Evolutionary conservation across 495 filamentous ascomycete species (phyloP).

Genomic region (Cercophora samala): DNA sequence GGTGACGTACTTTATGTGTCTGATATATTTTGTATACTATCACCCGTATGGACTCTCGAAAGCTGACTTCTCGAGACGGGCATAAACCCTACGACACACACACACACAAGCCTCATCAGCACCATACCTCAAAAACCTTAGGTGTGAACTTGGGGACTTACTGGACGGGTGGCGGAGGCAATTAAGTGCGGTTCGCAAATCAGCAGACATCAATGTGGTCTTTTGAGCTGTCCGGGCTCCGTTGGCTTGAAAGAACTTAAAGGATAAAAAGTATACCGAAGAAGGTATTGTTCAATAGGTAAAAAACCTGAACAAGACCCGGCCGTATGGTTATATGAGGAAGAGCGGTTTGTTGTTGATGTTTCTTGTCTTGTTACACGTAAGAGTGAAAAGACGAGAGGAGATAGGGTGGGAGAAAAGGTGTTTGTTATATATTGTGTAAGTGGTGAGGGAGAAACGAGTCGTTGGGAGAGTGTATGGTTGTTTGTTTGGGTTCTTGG

Average conservation of each 20-base stretch:
- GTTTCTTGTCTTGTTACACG: background rate
- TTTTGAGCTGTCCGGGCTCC: slow-evolving; percentile 24
- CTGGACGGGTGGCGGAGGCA: slow-evolving; percentile 65
- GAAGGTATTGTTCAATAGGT: too few relatives aligned
- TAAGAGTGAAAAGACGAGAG: background rate
- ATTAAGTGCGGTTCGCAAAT: slow-evolving; percentile 63
- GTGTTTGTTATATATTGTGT: background rate
- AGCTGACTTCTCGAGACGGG: slow-evolving; percentile 69
- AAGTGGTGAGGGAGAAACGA: background rate
- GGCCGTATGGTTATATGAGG: background rate
- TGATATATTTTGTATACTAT: slow-evolving; percentile 55
- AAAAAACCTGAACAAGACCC: background rate
- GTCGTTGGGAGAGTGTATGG: too few relatives aligned
- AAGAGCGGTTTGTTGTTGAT: background rate
- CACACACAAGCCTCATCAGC: too few relatives aligned
- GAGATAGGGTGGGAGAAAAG: background rate
- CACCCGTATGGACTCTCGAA: slow-evolving; percentile 68
- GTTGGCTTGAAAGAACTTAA: background rate
- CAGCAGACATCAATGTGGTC: slow-evolving; percentile 72
- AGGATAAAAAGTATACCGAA: too few relatives aligned
- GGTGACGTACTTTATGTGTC: slow-evolving; percentile 40
- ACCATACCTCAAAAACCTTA: too few relatives aligned
- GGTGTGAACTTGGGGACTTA: too few relatives aligned
- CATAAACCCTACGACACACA: slow-evolving; percentile 56
- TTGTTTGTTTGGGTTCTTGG: too few relatives aligned